Base-by-base conservation (phyloP, 495 filamentous ascomycete species). In the Cladorrhinum samala region DNA sequence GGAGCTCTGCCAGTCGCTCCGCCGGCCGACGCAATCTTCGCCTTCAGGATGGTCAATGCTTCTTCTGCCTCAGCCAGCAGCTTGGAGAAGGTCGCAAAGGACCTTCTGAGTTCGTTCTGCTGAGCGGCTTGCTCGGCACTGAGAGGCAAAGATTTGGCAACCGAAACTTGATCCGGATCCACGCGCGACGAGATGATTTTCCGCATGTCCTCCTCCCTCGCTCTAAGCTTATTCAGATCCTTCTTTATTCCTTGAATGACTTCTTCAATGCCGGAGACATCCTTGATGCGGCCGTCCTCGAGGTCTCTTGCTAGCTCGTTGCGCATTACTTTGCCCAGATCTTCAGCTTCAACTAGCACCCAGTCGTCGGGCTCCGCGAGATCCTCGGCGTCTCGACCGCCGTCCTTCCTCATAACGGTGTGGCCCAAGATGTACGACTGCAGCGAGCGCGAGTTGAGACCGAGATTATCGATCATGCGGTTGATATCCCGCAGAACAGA, bases 391-490 rank as follows among this genome's bases (percentile, higher is more conserved):
- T 65, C 64, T 50, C 83, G 76, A 1, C 72, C 70, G 16, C 63
- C 68, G 18, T 72, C 62, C 49, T 82, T 74, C 47, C 71, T 71
- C 27, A 79, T 65, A 25, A 77, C 65, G 0, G 57, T 72, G 51
- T 91, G 86, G 18, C 83, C 84, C 33, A 75, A 72, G 21, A 88
- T 76, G 63, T 89, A 99, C 0, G 80, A 77, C 42, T 82, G 72
- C 21, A 99, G 68, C 9, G 84, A 80, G 3, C 88, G 83, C 21
- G 86, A 83, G 66, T 96, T 96, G 27, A 97, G 76, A 6, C 91
- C 94, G 17, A 96, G 68, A 2, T 87, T 91, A 62, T 96, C 91
- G 23, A 97, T 80, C 93, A 97, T 99, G 11, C 86, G 87, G 66
- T 97, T 97, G 60, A 96, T 89, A 57, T 96, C 94, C 13, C 89